phyloP scores from a whole-genome alignment of 805 yeast genomes.

The Saturnispora diversa region DNA sequence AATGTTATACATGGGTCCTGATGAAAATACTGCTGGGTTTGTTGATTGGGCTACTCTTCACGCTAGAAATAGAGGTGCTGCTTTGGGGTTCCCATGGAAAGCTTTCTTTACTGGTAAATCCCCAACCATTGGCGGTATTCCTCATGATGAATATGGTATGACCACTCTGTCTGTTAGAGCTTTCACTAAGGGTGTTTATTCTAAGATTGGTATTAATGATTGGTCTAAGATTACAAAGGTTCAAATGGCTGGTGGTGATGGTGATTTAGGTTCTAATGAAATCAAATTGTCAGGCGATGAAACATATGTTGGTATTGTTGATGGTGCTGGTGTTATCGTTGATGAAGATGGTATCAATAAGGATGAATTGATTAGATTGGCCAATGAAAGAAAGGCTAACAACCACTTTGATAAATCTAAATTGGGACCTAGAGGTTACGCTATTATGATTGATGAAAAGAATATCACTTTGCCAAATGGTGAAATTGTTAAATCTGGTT shows the following conservation, averaged over 20 bases:
- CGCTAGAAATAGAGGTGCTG: conserved; percentile 86
- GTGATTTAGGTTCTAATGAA: conserved; percentile 95
- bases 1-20: conserved; percentile 97
- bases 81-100: conserved; percentile 76
- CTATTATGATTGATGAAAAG: conserved; percentile 77
- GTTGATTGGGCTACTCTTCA: conserved; percentile 97
- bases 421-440: conserved; percentile 68
- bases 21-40: conserved; percentile 93
- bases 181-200: conserved; percentile 79
- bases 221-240: conserved; percentile 57
- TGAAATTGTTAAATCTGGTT: conserved; percentile 67
- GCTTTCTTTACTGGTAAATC: conserved; percentile 96
- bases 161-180: conserved; percentile 91
- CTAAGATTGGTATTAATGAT: conserved; percentile 57
- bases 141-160: conserved; percentile 98
- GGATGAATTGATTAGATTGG: conserved; percentile 68
- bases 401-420: conserved; percentile 57
- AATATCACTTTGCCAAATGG: conserved; percentile 78
- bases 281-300: conserved; percentile 79
- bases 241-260: conserved; percentile 99
- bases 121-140: conserved; percentile 90
- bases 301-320: conserved; percentile 79
- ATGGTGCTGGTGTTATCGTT: conserved; percentile 91
- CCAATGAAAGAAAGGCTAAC: conserved; percentile 68
- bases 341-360: conserved; percentile 88